Evolutionary conservation across 345 rosid species (phyloP), one percentile per base, ranked within the genome.

Genomic region (Heritiera littoralis): DNA sequence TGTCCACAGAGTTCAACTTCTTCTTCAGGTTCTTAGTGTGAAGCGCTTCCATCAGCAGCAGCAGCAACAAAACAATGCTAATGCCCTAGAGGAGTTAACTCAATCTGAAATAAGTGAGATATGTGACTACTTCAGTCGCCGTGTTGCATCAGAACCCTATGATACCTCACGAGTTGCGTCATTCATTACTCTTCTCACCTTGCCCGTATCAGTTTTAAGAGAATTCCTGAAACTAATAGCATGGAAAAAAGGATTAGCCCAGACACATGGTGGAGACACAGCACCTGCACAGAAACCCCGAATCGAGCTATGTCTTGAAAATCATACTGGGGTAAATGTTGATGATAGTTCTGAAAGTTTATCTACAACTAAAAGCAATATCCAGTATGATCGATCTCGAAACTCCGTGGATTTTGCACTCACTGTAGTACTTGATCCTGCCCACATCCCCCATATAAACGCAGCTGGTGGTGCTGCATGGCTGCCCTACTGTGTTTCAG

Each of bases 401-500:
- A 92, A 88, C 63, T 92, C 87, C 0, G 99, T 94, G 7, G 98
- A 94, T 71, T 97, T 97, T 80, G 92, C 97, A 0, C 80, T 97
- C 79, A 97, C 98, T 0, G 93, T 94, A 13, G 99, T 97, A 74
- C 95, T 97, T 32, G 99, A 97, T 85, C 93, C 98, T 43, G 92
- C 93, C 23, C 93, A 87, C 68, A 89, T 94, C 81, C 98, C 98
- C 48, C 87, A 86, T 59, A 85, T 90, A 64, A 92, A 91, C 65
- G 90, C 98, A 23, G 97, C 99, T n/a, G 98, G 99, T 46, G 98
- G 99, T 82, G 99, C 98, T 69, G 99, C 99, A 12, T 97, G 98
- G 99, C 81, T 97, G 81, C 97, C 99, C 7, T 91, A 97, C 82
- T 93, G 99, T 77, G 98, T 94, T 68, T 93, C 97, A 0, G 98